phyloP scores from a whole-genome alignment of 495 filamentous ascomycete species.

The Aspergillus bridgeri region DNA sequence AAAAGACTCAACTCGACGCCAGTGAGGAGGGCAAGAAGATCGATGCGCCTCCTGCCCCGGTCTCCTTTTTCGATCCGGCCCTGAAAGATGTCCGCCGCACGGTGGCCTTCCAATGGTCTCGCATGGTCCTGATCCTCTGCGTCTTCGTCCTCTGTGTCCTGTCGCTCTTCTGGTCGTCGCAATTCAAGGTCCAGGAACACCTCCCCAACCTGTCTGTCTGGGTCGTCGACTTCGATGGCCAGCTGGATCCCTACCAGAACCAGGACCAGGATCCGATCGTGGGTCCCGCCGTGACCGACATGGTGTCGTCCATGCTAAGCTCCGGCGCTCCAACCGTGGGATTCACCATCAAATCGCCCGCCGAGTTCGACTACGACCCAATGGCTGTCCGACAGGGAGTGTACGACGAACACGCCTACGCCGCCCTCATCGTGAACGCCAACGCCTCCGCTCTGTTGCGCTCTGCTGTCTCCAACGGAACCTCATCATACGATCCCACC shows the following conservation, averaged over 20 bases:
- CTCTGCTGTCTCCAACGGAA: conserved; percentile 52
- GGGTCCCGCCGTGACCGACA: conserved; percentile 51
- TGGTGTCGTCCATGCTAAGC: conserved; percentile 33
- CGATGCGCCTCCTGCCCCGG: conserved; percentile 31
- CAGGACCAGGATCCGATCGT: conserved; percentile 44
- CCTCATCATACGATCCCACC: conserved; percentile 60
- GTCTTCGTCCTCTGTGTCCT: conserved; percentile 53
- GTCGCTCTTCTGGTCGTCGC: conserved; percentile 59
- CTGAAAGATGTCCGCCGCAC: conserved; percentile 45
- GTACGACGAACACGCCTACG: conserved; percentile 61
- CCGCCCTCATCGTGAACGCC: conserved; percentile 61
- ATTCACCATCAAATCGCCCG: conserved; percentile 46
- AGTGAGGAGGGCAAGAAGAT: conserved; percentile 12
- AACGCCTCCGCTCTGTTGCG: conserved; percentile 62
- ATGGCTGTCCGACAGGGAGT: conserved; percentile 57
- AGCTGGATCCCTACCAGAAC: conserved; percentile 47
- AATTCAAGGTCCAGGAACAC: conserved; percentile 49
- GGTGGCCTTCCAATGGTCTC: conserved; percentile 37
- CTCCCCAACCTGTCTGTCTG: conserved; percentile 48
- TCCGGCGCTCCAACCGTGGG: conserved; percentile 40
- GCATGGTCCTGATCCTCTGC: conserved; percentile 49
- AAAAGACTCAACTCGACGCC: neutral
- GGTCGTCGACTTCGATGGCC: conserved; percentile 64
- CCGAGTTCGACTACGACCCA: conserved; percentile 56
- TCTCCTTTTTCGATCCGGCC: conserved; percentile 50